Conservation (phyloP, 2,329 filamentous ascomycete species). For the Aspergillus quadricinctus region DNA sequence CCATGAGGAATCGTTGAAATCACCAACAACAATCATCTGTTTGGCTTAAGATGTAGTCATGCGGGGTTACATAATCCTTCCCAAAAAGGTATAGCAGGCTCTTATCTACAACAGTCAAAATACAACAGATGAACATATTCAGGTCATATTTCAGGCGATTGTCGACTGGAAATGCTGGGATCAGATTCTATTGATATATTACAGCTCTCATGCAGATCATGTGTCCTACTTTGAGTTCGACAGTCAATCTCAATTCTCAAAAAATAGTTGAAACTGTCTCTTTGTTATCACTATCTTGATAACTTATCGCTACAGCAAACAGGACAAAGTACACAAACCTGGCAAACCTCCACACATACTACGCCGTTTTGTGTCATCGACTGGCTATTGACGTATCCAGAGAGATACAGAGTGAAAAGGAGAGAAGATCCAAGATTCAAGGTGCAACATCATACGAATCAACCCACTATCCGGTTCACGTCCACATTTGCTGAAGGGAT, state of each 20-base stretch:
- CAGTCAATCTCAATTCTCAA: too few relatives aligned
- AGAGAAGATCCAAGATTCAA: too few relatives aligned
- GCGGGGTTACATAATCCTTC: background rate
- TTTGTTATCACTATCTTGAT: slow-evolving; percentile 7
- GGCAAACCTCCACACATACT: slow-evolving; percentile 21
- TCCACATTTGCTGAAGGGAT: background rate
- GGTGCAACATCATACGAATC: background rate
- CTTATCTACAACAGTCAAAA: background rate
- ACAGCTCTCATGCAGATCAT: background rate
- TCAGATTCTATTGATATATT: too few relatives aligned
- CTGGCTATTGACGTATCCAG: background rate
- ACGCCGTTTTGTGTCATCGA: background rate
- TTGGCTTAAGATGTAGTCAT: background rate
- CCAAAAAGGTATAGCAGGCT: background rate
- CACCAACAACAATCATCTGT: background rate
- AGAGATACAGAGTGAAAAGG: too few relatives aligned
- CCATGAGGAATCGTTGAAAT: background rate
- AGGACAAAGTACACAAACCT: slow-evolving; percentile 22
- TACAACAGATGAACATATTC: too few relatives aligned
- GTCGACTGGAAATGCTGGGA: background rate
- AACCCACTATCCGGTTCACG: background rate
- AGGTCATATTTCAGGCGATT: background rate
- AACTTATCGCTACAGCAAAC: slow-evolving; percentile 12
- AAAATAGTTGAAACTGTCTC: background rate
- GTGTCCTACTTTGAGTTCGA: too few relatives aligned